Evolutionary conservation across 2,329 filamentous ascomycete species (phyloP), one percentile per base, ranked within the genome.

Genomic region (Cryphonectria naterciae): DNA sequence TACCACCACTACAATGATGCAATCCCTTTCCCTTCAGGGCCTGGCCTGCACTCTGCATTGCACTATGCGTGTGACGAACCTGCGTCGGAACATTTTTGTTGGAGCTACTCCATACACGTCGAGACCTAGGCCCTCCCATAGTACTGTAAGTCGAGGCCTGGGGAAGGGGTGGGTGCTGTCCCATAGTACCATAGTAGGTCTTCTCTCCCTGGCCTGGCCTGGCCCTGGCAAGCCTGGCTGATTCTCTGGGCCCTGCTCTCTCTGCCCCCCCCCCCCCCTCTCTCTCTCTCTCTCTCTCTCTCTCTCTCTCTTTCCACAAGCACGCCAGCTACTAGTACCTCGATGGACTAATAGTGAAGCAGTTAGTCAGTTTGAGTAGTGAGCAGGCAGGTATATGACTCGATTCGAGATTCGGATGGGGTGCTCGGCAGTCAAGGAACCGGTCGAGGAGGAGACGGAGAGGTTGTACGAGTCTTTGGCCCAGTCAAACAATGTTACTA

Each of bases 1-100:
- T 39, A 39, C 32, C 2, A 39, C 6, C 25, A n/a, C 19, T 19
- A 22, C 32, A 28, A 39, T 61, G 58, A 35, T 39, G 58, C 58
- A 61, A 35, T 22, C 7, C 32, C 35, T 22, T 11, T 49, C 46
- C 46, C 46, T 49, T 49, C 54, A 58, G 54, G 54, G 28, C 54
- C 25, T 58, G 54, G n/a, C 25, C 17, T 58, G 54, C 13, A 13
- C 25, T 19, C 17, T 32, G 54, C 28, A 58, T 19, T 8, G 35
- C 58, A 39, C 58, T 39, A 37, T 61, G 58, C 13, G 32, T 61
- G 58, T 41, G 69, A 69, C 43, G 70, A 65, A 66, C 70, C 54
- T 68, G 67, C 70, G 39, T 71, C 67, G 70, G 70, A 71, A 54
- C 67, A 71, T 69, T 71, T 71, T 63, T 65, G 43, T 65, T 52